Conservation (phyloP, 495 filamentous ascomycete genomes). For the Penicilliopsis zonata region DNA sequence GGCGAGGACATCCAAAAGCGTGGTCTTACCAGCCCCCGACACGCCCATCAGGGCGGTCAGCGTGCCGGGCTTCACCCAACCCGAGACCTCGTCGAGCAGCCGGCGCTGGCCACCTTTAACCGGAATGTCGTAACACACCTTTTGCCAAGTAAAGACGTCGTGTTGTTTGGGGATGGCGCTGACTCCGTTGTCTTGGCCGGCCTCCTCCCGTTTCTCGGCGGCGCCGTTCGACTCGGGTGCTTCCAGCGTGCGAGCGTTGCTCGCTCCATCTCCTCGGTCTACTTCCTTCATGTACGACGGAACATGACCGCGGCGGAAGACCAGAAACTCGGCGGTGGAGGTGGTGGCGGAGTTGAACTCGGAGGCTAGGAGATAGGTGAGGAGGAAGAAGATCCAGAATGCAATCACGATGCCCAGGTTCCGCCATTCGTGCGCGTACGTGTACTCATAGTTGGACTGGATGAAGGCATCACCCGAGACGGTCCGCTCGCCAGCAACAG, state of each 20-base stretch:
- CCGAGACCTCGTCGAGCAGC: conserved; percentile 50
- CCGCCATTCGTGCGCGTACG: conserved; percentile 48
- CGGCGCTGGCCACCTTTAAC: conserved; percentile 44
- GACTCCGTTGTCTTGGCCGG: conserved; percentile 8
- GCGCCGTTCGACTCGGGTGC: conserved; percentile 1
- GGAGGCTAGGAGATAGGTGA: conserved; percentile 31
- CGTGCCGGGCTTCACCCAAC: conserved; percentile 58
- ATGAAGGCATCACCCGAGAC: conserved; percentile 46
- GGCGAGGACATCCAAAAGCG: conserved; percentile 51
- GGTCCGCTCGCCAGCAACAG: conserved; percentile 34
- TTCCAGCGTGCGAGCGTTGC: background rate
- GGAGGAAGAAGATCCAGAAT: conserved; percentile 52
- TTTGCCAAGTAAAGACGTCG: conserved; percentile 65
- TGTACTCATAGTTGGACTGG: conserved; percentile 40
- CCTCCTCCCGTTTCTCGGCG: conserved; percentile 13
- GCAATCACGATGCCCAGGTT: conserved; percentile 55
- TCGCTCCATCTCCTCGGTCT: background rate
- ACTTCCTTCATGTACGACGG: conserved; percentile 15
- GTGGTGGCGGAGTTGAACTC: conserved; percentile 32
- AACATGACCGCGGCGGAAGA: conserved; percentile 29
- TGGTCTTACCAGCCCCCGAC: conserved; percentile 56
- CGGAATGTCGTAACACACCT: conserved; percentile 60
- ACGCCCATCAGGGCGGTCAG: conserved; percentile 55
- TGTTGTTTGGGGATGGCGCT: conserved; percentile 32
- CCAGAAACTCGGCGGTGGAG: conserved; percentile 29